Evolutionary conservation across 371 early-diverging fungal genomes (phyloP).

Genomic region (Blakeslea trispora): DNA sequence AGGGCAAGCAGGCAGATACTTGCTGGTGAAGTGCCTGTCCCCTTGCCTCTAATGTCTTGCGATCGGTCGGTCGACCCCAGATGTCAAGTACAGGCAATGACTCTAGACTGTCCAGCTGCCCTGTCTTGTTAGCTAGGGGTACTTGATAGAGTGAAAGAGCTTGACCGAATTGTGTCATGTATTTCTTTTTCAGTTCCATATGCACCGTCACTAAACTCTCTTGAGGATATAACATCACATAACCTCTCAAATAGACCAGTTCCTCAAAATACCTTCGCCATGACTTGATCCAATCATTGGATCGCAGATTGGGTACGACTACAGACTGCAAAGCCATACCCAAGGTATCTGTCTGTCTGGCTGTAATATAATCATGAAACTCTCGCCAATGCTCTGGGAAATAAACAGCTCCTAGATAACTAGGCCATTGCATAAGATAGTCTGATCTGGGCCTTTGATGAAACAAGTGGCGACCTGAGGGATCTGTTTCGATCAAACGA

Average conservation of each 20-base stretch:
- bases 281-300: constrained; percentile 59
- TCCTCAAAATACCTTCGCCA: constrained; percentile 70
- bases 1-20: constrained; percentile 52
- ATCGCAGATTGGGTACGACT: constrained; percentile 24
- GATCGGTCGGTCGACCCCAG: constrained; percentile 42
- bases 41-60: too few species aligned
- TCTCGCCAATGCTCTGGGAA: constrained; percentile 73
- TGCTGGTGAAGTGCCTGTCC: constrained; percentile 37
- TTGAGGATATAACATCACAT: constrained; percentile 65
- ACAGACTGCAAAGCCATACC: constrained; percentile 34
- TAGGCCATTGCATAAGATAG: constrained; percentile 53
- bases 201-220: constrained; percentile 59
- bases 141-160: too few species aligned
- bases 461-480: constrained; percentile 31
- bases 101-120: too few species aligned
- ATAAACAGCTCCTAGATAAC: constrained; percentile 59
- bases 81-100: constrained; percentile 53
- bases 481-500: constrained; percentile 41
- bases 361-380: constrained; percentile 65
- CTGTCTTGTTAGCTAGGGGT: too few species aligned
- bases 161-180: too few species aligned
- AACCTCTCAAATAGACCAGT: constrained; percentile 60
- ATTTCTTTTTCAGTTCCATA: constrained; percentile 52
- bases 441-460: neutral
- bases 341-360: constrained; percentile 49